These are phyloP conservation scores for Globisporangium acanthophoron DNA, from an alignment of 352 stramenopile species.

Conservation along the genomic window DNA sequence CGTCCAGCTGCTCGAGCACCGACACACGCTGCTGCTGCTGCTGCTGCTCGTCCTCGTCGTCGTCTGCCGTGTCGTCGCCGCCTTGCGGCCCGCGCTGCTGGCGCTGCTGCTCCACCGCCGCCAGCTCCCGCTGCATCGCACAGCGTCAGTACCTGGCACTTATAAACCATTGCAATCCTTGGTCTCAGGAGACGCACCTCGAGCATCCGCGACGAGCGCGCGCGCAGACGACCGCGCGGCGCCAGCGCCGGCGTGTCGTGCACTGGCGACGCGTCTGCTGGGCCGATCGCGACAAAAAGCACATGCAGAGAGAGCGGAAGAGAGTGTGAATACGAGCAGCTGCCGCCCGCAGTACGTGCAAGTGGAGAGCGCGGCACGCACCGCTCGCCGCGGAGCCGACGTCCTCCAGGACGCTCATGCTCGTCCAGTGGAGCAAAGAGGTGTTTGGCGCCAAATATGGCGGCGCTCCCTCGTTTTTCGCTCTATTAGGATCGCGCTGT, in stretches of 20 bases:
- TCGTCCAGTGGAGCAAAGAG: background rate
- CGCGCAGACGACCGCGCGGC: constrained; percentile 15
- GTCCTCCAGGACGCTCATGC: constrained; percentile 30
- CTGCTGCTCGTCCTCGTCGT: constrained; percentile 9
- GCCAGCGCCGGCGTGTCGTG: constrained; percentile 1
- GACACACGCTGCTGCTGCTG: constrained; percentile 2
- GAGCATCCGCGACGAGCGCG: constrained; percentile 14
- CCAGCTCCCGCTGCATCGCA: constrained; percentile 4
- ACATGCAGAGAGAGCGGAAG: background rate
- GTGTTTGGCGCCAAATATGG: too few relatives aligned
- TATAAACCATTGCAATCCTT: too few relatives aligned
- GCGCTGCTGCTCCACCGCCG: constrained; percentile 20
- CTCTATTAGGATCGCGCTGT: too few relatives aligned
- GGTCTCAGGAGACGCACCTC: constrained; percentile 5
- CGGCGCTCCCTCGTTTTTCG: too few relatives aligned
- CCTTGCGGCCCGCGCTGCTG: constrained; percentile 3
- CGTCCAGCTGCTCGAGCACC: constrained; percentile 7
- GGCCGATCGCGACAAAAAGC: background rate
- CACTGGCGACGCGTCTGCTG: constrained; percentile 15
- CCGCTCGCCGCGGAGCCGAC: constrained; percentile 21
- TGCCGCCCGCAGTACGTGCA: too few relatives aligned
- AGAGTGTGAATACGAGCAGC: background rate
- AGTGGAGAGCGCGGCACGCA: background rate
- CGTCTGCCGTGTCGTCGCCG: constrained; percentile 9
- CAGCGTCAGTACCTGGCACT: background rate